These are phyloP conservation scores for Pseudogymnoascus sp. DNA, from an alignment of 2,329 filamentous ascomycete genomes.

Conservation along the genomic window DNA sequence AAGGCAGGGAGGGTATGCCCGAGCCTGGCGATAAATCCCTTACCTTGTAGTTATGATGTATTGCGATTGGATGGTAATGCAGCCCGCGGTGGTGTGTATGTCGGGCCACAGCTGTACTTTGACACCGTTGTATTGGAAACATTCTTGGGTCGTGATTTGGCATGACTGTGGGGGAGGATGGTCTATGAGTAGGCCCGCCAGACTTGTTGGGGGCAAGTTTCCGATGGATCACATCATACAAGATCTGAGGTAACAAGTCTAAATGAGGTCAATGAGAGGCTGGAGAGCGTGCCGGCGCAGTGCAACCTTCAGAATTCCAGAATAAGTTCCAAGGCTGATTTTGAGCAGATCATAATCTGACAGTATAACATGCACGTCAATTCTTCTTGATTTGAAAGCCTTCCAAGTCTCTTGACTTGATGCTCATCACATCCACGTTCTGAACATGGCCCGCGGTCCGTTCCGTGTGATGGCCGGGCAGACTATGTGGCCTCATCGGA, in stretches of 20 bases:
- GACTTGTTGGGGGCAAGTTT: constrained; percentile 1
- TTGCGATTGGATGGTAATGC: background rate
- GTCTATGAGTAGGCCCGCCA: background rate
- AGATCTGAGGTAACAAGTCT: constrained; percentile 1
- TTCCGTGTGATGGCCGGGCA: background rate
- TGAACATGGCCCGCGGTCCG: constrained; percentile 1
- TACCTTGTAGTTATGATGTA: background rate
- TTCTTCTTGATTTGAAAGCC: background rate
- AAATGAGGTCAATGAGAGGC: background rate
- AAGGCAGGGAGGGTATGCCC: background rate
- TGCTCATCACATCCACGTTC: background rate
- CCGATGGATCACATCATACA: constrained; percentile 8
- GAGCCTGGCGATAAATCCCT: background rate
- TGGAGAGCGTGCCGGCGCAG: constrained; percentile 3
- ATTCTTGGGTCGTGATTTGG: background rate
- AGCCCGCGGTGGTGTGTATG: background rate
- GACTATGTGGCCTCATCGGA: background rate
- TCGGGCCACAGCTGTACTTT: background rate
- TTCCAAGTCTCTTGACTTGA: background rate
- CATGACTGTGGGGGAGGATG: background rate
- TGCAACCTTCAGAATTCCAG: constrained; percentile 5
- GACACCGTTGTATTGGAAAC: constrained; percentile 3
- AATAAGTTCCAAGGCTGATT: constrained; percentile 3
- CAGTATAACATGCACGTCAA: background rate
- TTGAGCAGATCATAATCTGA: background rate